These are phyloP conservation scores for Lenzites betulinus DNA, from an alignment of 768 basidiomycete genomes.

Conservation along the genomic window DNA sequence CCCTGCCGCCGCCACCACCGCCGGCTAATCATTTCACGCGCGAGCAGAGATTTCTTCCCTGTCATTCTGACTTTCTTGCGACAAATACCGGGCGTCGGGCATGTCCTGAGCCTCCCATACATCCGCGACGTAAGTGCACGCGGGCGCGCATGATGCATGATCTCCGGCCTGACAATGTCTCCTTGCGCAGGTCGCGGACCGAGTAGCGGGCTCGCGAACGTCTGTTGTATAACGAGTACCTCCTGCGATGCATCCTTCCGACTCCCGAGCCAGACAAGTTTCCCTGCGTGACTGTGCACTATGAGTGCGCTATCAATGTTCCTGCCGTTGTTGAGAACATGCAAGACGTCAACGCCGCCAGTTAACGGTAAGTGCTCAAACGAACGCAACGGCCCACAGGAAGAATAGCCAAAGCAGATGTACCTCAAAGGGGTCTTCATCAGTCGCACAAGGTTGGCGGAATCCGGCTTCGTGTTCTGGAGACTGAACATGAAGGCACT, in stretches of 20 bases:
- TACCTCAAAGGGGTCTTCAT: no score
- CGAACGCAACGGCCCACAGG: no score
- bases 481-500: no score
- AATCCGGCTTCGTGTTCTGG: no score
- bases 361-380: no score
- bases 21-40: neutral
- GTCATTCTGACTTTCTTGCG: slow-evolving; percentile 96
- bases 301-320: no score
- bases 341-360: no score
- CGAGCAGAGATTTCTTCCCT: slow-evolving; percentile 93
- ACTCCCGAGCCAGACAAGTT: neutral
- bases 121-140: slow-evolving; percentile 68
- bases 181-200: slow-evolving; percentile 33
- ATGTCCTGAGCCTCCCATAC: slow-evolving; percentile 82
- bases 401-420: no score
- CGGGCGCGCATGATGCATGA: no score
- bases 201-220: slow-evolving; percentile 38
- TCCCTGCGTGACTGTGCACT: no score
- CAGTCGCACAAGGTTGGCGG: no score
- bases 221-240: slow-evolving; percentile 33
- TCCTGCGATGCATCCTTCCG: neutral
- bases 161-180: neutral
- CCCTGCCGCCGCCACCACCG: neutral
- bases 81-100: slow-evolving; percentile 91
- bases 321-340: no score